Base-by-base conservation (phyloP, 148 eudicot species). In the Polygonum aviculare region DNA sequence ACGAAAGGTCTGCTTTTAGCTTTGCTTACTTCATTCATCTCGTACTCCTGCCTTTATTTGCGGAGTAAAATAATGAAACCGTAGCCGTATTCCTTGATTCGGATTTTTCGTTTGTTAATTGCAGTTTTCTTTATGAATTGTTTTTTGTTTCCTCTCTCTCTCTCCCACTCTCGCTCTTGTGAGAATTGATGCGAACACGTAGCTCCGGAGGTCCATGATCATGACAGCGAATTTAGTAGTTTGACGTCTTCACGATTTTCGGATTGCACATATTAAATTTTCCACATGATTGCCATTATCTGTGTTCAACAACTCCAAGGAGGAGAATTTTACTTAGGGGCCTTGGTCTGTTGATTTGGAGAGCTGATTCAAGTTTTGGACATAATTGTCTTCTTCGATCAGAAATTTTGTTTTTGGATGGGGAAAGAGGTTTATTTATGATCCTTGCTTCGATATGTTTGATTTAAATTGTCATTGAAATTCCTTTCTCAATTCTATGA, bases 51-150 rank as follows among this genome's bases (percentile, higher is more conserved):
- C 50, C 67, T 19, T 12, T 60, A 69, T 2, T n/a, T 19, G 57
- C 72, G 88, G 91, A 74, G 78, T 55, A 12, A 74, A 65, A 44
- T 54, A 48, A 44, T 41, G 31, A 49, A 62, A 0, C 33, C 31
- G 48, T 44, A 44, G 47, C 69, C 47, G 31, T 63, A 38, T 55
- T n/a, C 39, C 45, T 31, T 9, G 26, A 15, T 54, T 77, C 7
- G n/a, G 16, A 26, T 26, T 18, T 39, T 12, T 78, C 36, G 2
- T 31, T 21, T 78, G 16, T 57, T 35, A 14, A 78, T 55, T 45
- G 39, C 18, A 31, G 35, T 11, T 19, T 72, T 11, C 21, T 72
- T 41, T 72, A 41, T 19, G 79, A 72, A 83, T 79, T 45, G 75
- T 89, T 76, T 81, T 88, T 31, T 60, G 31, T 26, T 26, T 26